A percentile compares a stretch with the other conserved stretches of the same genome.
Conservation (phyloP, 1,284 basidiomycete species). For the Golubevia sp. region DNA sequence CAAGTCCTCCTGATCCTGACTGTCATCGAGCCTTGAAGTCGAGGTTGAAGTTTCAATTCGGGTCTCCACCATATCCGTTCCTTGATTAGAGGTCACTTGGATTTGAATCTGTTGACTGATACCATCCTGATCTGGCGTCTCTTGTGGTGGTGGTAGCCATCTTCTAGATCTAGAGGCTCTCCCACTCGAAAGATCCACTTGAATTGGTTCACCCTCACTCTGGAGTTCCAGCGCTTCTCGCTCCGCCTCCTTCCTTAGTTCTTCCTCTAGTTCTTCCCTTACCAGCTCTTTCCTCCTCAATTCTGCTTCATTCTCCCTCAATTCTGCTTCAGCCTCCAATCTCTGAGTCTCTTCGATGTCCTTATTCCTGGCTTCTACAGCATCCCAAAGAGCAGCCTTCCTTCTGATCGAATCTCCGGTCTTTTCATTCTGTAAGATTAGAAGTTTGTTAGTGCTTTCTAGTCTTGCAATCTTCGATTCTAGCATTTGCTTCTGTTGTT, state of each 20-base stretch:
- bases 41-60: too few relatives aligned
- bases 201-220: background rate
- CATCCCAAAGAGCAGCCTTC: background rate
- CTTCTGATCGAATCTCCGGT: background rate
- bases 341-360: too few relatives aligned
- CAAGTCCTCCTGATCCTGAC: background rate
- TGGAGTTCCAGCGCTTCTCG: background rate
- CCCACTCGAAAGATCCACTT: background rate
- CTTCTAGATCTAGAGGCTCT: background rate
- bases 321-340: too few relatives aligned
- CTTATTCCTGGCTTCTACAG: background rate
- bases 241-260: background rate
- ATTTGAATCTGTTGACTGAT: too few relatives aligned
- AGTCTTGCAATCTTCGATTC: background rate
- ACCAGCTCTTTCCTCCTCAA: background rate
- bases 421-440: background rate
- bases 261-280: background rate
- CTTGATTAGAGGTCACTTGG: too few relatives aligned
- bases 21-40: too few relatives aligned
- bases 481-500: background rate
- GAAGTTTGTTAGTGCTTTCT: background rate
- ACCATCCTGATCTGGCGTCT: too few relatives aligned
- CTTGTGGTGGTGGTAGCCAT: background rate
- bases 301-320: background rate
- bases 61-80: too few relatives aligned